Conservation (phyloP, 805 yeast genomes). For the Saccharomycopsis vini region DNA sequence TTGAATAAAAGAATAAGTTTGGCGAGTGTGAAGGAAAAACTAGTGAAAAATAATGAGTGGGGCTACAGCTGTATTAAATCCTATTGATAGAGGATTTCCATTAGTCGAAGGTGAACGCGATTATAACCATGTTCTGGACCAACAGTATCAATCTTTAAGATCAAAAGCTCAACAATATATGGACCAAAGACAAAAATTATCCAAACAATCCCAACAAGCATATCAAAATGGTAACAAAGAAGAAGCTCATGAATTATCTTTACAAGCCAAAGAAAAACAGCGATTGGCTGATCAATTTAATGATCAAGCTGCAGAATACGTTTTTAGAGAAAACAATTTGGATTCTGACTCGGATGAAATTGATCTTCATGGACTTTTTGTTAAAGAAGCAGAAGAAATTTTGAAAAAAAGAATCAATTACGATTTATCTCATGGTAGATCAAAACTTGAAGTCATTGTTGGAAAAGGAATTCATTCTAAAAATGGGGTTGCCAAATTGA, state of each 20-base stretch:
- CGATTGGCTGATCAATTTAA: conserved; percentile 61
- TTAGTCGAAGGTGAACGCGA: conserved; percentile 31
- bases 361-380: conserved; percentile 86
- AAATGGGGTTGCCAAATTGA: conserved; percentile 74
- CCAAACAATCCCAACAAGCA: conserved; percentile 68
- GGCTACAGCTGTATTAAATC: conserved; percentile 1
- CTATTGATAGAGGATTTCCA: background rate
- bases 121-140: conserved; percentile 67
- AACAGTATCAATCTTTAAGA: conserved; percentile 54
- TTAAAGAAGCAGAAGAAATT: conserved; percentile 77
- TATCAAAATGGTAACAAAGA: conserved; percentile 65
- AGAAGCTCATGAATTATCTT: conserved; percentile 64
- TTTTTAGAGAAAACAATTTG: conserved; percentile 77
- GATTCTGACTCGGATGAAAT: conserved; percentile 83
- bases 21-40: background rate
- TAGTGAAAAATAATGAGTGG: background rate
- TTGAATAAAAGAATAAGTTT: background rate
- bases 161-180: conserved; percentile 60
- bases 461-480: conserved; percentile 88
- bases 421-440: conserved; percentile 47
- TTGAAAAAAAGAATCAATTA: conserved; percentile 66
- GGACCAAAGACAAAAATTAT: conserved; percentile 43
- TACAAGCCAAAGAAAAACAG: conserved; percentile 52
- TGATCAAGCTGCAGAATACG: conserved; percentile 80
- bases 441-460: conserved; percentile 69